Evolutionary conservation across 192 early-diverging fungal species (phyloP).

Genomic region (Physocladia obscura): DNA sequence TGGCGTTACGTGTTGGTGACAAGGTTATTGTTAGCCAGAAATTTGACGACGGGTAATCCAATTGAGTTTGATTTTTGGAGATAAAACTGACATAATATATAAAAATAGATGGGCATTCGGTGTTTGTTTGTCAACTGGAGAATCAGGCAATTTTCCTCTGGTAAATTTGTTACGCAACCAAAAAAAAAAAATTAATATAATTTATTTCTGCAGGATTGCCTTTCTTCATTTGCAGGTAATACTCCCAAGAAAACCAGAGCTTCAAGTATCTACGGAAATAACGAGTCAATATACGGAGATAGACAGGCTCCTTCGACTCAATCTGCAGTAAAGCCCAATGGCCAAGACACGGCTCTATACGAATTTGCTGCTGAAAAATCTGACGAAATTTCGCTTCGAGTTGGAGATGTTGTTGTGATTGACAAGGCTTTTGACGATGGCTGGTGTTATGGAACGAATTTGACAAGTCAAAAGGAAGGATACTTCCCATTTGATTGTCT

Average conservation of each 20-base stretch:
- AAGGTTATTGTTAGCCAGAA: not conserved
- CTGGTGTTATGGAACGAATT: slow-evolving; percentile 54
- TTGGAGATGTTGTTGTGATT: slow-evolving; percentile 14
- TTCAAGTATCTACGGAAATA: not conserved
- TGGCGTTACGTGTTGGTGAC: not conserved
- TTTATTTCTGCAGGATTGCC: not conserved
- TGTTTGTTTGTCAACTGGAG: slow-evolving; percentile 1
- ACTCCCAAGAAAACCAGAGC: not conserved
- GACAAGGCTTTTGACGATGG: slow-evolving; percentile 26
- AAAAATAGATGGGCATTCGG: slow-evolving; percentile 24
- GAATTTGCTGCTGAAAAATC: not conserved
- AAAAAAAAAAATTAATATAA: not conserved
- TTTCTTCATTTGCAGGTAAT: not conserved
- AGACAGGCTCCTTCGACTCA: not conserved
- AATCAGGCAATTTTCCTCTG: slow-evolving; percentile 1
- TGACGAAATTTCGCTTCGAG: slow-evolving; percentile 5
- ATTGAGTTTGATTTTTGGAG: not conserved
- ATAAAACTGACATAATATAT: not conserved
- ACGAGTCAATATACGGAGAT: not conserved
- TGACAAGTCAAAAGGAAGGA: slow-evolving; percentile 52
- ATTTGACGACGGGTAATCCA: not conserved
- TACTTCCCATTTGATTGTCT: slow-evolving; percentile 55
- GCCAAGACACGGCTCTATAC: slow-evolving; percentile 3
- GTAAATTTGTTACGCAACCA: not conserved
- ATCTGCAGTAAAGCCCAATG: not conserved